Evolutionary conservation across 1,284 basidiomycete genomes (phyloP).

Genomic region (Ganoderma meredithae): DNA sequence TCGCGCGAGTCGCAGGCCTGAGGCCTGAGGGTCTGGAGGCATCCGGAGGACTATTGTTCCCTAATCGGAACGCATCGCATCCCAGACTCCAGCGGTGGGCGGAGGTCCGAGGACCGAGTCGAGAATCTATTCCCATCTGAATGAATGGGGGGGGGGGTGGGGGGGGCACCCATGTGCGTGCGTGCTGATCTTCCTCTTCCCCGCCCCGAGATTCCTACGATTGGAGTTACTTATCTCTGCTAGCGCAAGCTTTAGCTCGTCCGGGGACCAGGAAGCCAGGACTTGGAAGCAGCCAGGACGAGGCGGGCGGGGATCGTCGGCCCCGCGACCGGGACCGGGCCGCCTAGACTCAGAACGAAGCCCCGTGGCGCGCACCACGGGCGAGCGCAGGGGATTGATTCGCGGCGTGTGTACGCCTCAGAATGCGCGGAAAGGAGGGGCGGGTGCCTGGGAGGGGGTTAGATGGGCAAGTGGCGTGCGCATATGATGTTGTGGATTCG

Average conservation of each 20-base stretch:
- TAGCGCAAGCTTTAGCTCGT: not conserved
- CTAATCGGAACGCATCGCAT: not conserved
- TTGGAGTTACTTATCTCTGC: not conserved
- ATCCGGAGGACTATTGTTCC: not conserved
- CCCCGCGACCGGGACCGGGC: not conserved
- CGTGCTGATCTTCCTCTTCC: not conserved
- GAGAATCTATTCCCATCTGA: conserved; percentile 9
- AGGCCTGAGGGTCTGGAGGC: not conserved
- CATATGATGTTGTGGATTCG: not conserved
- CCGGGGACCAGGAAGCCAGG: too few relatives aligned
- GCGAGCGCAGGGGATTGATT: not conserved
- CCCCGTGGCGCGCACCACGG: not conserved
- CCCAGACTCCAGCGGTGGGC: too few relatives aligned
- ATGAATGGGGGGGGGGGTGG: not conserved
- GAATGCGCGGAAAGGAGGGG: not conserved
- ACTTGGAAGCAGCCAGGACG: not conserved
- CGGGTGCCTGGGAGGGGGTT: not conserved
- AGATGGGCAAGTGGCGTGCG: conserved; percentile 1
- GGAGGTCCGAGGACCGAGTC: not conserved
- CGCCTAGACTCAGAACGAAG: not conserved
- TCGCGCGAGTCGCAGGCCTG: not conserved
- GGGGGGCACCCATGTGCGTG: conserved; percentile 13
- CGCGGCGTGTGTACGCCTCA: conserved; percentile 2
- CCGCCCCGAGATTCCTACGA: conserved; percentile 19
- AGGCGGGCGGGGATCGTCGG: not conserved